A percentile compares a stretch with the other conserved stretches of the same genome.
Conservation (phyloP, 176 grass and related monocot species). For the Panicum miliaceum region DNA sequence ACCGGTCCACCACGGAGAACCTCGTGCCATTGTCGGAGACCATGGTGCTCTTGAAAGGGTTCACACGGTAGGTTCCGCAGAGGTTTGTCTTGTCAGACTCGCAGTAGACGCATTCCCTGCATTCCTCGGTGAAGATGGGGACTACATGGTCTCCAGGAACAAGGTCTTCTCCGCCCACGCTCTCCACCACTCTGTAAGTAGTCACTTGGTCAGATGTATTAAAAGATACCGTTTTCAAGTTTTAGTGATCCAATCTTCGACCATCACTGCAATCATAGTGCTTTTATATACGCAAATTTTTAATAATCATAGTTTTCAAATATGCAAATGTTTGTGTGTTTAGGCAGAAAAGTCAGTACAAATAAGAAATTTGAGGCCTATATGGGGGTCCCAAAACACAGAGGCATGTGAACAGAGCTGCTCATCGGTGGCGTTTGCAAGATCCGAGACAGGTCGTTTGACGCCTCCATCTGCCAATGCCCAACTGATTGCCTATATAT, state of each 20-base stretch:
- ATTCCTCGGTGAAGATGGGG: slow-evolving; percentile 83
- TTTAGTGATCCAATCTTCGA: too few species aligned
- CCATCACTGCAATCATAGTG: too few species aligned
- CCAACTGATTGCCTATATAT: neutral
- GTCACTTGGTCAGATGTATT: too few species aligned
- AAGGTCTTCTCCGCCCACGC: slow-evolving; percentile 69
- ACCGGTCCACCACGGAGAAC: slow-evolving; percentile 42
- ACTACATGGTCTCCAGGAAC: slow-evolving; percentile 67
- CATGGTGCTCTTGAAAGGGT: slow-evolving; percentile 79
- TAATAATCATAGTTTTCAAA: too few species aligned
- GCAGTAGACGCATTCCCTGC: slow-evolving; percentile 60
- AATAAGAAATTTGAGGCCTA: too few species aligned
- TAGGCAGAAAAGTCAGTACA: too few species aligned
- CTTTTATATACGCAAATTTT: too few species aligned
- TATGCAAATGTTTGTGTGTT: too few species aligned
- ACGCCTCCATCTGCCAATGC: neutral
- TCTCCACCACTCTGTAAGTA: slow-evolving; percentile 72
- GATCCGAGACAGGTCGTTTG: neutral
- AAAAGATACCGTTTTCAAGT: too few species aligned
- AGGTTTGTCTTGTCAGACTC: slow-evolving; percentile 60
- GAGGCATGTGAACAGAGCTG: too few species aligned
- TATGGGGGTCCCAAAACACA: too few species aligned
- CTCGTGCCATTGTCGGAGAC: slow-evolving; percentile 51
- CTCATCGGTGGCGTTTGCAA: too few species aligned
- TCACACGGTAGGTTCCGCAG: slow-evolving; percentile 54